Evolutionary conservation across 2,329 filamentous ascomycete species (phyloP).

Genomic region (Penicillium sp.): DNA sequence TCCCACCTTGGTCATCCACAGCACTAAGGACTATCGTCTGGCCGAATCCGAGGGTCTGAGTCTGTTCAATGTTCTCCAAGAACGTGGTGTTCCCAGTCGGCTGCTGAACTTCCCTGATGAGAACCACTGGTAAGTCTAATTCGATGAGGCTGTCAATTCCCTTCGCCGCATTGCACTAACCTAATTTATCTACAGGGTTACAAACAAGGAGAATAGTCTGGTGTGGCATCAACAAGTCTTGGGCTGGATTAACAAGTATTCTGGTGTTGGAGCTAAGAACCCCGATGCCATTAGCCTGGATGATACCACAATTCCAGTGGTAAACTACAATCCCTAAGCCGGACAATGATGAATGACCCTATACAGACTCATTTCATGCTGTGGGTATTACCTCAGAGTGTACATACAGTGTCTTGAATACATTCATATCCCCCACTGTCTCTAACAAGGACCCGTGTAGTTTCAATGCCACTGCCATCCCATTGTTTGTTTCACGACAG

Average conservation of each 20-base stretch:
- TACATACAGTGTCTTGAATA: slow-evolving; percentile 9
- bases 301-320: slow-evolving; percentile 43
- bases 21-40: slow-evolving; percentile 83
- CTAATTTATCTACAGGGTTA: slow-evolving; percentile 60
- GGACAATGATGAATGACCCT: background rate
- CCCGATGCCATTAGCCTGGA: slow-evolving; percentile 40
- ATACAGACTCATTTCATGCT: background rate
- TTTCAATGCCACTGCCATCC: background rate
- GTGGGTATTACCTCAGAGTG: background rate
- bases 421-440: background rate
- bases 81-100: slow-evolving; percentile 73
- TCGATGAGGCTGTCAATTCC: background rate
- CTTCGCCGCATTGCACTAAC: background rate
- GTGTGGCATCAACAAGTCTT: slow-evolving; percentile 87
- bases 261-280: slow-evolving; percentile 41
- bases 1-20: slow-evolving; percentile 84
- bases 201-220: slow-evolving; percentile 86
- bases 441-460: background rate
- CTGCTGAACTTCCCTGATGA: slow-evolving; percentile 80
- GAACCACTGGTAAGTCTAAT: slow-evolving; percentile 59
- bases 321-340: slow-evolving; percentile 35
- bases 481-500: background rate
- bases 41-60: slow-evolving; percentile 79
- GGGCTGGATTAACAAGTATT: slow-evolving; percentile 69
- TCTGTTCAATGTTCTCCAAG: slow-evolving; percentile 81